Evolutionary conservation across 768 basidiomycete species (phyloP), one percentile per base, ranked within the genome.

Genomic region (Serpula lacrymans): DNA sequence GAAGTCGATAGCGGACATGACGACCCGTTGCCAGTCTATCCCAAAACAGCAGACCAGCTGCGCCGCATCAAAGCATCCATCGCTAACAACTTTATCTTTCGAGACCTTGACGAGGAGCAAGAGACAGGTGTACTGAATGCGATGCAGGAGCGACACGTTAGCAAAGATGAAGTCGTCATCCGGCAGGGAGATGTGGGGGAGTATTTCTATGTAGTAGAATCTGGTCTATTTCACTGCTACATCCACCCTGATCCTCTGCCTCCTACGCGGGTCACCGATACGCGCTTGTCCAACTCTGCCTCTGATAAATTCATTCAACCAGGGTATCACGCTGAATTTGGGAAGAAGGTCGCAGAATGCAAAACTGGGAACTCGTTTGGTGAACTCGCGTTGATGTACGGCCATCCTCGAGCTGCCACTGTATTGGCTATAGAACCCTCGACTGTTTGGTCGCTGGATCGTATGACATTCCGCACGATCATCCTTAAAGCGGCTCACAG

Each of bases 331-430:
- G 72, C 80, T 4, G 74, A 78, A 45, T 81, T 82, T 51, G 90
- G 90, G 17, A 82, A 77, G 45, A 82, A 86, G 58, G 96, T 97
- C 2, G 79, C 82, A 38, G 86, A 89, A 43, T 92, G 88, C 72
- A 75, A 71, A 32, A 81, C 88, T 1, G 92, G 93, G 3, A 80
- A 75, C 44, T 92, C 86, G 31, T 97, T 98, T 46, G 96, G 96
- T 31, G 95, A 99, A 65, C 74, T 99, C 41, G 96, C 96, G 22
- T 69, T 99, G 51, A 97, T 99, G 95, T 95, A 99, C 66, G 92
- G 91, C 24, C 93, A 95, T 50, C 89, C 90, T 28, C 88, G 96
- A 23, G 91, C 92, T 14, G 96, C 96, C 12, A 93, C 91, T 6
- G 94, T 98, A 31, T 68, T 96, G 26, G 82, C 95, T 8, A 78